Base-by-base conservation (phyloP, 257 asterid species). In the Eucommia ulmoides region DNA sequence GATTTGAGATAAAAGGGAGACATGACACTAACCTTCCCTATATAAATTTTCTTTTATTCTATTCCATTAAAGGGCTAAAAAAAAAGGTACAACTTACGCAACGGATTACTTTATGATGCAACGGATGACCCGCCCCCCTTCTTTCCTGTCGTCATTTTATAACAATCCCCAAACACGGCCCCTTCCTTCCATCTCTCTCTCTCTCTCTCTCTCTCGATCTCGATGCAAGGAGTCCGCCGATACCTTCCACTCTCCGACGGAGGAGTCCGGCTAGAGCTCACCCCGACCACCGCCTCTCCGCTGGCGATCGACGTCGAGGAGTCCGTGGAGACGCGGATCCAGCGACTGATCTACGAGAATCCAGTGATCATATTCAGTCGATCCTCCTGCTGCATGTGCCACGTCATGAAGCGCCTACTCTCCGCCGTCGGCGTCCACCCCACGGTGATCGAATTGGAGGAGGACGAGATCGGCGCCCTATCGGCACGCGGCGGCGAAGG, bases 381-480 rank as follows among this genome's bases (percentile, higher is more conserved):
- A 20, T 59, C 93, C 1, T 61, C 97, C 23, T 88, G 97, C 60
- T 84, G 86, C 89, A 88, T 88, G 95, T 84, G 94, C 73, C 87
- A 88, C 64, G 97, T 74, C 49, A 88, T 88, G 97, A 82, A 69
- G 63, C 62, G 71, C 45, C 78, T 88, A 61, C 81, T 88, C 22
- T 66, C 88, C 33, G 58, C 78, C 58, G 25, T 84, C 23, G 95
- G 97, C 8, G 97, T 82, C 42, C 80, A 78, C 51, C 95, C 97
- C 3, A 88, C 97, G 24, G 88, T 88, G 51, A 84, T 88, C 53
- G 83, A 82, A 25, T 25, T 88, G 45, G 95, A 78, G 16, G 97
- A 88, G 18, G 87, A 82, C n/a, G 97, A 88, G 85, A 78, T 82
- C 75, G 70, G 71, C 24, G 78, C 77, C 44, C 71, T 69, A 3